phyloP scores from a whole-genome alignment of 257 asterid genomes.

The Solanum pennellii region DNA sequence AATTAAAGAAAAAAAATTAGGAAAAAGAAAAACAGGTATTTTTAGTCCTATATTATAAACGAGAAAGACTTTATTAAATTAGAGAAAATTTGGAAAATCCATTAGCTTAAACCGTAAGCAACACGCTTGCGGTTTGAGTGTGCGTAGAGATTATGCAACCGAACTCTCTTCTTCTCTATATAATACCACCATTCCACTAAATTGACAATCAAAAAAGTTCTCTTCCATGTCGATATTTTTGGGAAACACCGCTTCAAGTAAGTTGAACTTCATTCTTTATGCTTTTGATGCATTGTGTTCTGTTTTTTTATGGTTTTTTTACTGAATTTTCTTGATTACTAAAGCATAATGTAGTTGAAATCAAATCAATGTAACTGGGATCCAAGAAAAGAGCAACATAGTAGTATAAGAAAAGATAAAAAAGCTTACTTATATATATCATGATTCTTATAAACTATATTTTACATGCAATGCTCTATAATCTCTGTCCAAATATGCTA shows the following conservation, averaged over 20 bases:
- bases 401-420: no score
- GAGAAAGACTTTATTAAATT: no score
- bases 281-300: background rate
- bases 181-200: background rate
- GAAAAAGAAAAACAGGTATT: no score
- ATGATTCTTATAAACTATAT: no score
- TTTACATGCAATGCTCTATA: no score
- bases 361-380: background rate
- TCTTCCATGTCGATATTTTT: background rate
- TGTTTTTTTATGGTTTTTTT: background rate
- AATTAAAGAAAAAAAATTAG: no score
- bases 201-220: background rate
- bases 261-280: background rate
- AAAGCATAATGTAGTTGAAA: background rate
- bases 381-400: background rate
- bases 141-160: background rate
- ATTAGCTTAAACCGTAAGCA: no score
- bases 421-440: no score
- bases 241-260: background rate
- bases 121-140: no score
- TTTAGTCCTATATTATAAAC: no score
- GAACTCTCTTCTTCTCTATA: background rate
- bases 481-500: no score
- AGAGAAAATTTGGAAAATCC: no score
- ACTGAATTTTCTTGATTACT: background rate